Percentiles rank a stretch among this genome's conserved stretches.
These are phyloP conservation scores for Xylaria grammica DNA, from an alignment of 495 filamentous ascomycete genomes.

Conservation along the genomic window DNA sequence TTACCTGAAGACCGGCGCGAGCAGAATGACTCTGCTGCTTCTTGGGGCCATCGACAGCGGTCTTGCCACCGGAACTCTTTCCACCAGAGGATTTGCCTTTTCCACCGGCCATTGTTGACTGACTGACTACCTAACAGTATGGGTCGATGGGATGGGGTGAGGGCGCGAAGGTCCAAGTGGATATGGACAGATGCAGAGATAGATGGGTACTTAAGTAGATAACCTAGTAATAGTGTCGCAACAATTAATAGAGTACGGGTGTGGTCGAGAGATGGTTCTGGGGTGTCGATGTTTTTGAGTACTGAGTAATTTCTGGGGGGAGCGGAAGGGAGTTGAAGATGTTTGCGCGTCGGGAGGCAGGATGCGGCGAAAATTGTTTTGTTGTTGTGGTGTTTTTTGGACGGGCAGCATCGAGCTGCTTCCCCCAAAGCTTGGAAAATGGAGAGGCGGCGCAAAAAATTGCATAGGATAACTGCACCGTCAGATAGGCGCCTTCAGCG, in stretches of 20 bases:
- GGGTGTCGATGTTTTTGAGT: slow-evolving; percentile 20
- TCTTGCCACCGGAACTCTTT: slow-evolving; percentile 84
- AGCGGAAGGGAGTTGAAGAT: slow-evolving; percentile 16
- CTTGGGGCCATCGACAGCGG: slow-evolving; percentile 77
- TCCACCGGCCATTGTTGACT: slow-evolving; percentile 69
- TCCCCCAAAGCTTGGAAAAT: slow-evolving; percentile 26
- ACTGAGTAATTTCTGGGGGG: slow-evolving; percentile 1
- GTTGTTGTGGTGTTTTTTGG: slow-evolving; percentile 35
- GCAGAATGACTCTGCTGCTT: slow-evolving; percentile 97
- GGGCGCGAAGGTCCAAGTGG: slow-evolving; percentile 36
- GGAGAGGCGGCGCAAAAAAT: slow-evolving; percentile 35
- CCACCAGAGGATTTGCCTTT: slow-evolving; percentile 95
- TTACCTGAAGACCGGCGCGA: slow-evolving; percentile 97
- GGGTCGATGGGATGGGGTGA: slow-evolving; percentile 1
- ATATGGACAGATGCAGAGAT: neutral
- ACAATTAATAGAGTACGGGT: neutral
- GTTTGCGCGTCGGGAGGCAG: slow-evolving; percentile 37
- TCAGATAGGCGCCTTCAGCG: neutral
- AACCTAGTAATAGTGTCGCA: slow-evolving; percentile 2
- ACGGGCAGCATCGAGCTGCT: slow-evolving; percentile 26
- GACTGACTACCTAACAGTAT: slow-evolving; percentile 3
- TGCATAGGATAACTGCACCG: neutral
- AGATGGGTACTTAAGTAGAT: neutral
- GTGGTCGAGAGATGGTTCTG: neutral
- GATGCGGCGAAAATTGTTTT: slow-evolving; percentile 40